A percentile compares a stretch with the other conserved stretches of the same genome.
These are phyloP conservation scores for Penicillium waksmanii DNA, from an alignment of 495 filamentous ascomycete species.

Conservation along the genomic window DNA sequence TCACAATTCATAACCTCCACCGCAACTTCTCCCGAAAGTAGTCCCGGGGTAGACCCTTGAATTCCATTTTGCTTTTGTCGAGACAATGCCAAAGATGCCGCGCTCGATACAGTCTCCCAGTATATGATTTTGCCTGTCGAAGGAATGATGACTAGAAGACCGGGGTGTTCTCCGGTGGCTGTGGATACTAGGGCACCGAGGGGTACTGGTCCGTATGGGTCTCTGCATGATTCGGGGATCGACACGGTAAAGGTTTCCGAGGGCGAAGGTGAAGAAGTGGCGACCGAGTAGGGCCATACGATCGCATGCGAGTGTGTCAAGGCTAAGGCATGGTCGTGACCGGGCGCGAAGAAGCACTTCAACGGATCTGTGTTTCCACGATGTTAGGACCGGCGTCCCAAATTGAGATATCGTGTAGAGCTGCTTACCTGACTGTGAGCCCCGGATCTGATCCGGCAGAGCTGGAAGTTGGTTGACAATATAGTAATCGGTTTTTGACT, in stretches of 20 bases:
- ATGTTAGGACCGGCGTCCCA: slow-evolving; percentile 1
- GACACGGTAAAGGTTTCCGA: slow-evolving; percentile 75
- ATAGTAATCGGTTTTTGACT: slow-evolving; percentile 89
- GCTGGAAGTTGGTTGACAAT: slow-evolving; percentile 82
- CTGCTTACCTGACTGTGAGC: slow-evolving; percentile 59
- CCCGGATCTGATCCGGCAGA: slow-evolving; percentile 73
- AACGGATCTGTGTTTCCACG: slow-evolving; percentile 31
- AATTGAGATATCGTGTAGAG: slow-evolving; percentile 13
- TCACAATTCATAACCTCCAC: slow-evolving; percentile 79
- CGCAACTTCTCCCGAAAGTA: slow-evolving; percentile 78
- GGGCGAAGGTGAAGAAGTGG: slow-evolving; percentile 57
- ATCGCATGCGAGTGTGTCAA: slow-evolving; percentile 79
- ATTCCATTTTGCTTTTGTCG: slow-evolving; percentile 77
- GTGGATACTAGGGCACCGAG: slow-evolving; percentile 80
- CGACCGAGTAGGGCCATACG: slow-evolving; percentile 79
- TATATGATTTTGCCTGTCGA: slow-evolving; percentile 82
- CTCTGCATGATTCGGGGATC: slow-evolving; percentile 72
- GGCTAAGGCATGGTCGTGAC: slow-evolving; percentile 74
- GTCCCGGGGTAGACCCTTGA: slow-evolving; percentile 68
- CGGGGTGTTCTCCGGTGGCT: slow-evolving; percentile 73
- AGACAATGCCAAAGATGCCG: slow-evolving; percentile 73
- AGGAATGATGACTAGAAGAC: slow-evolving; percentile 82
- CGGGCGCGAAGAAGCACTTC: slow-evolving; percentile 62
- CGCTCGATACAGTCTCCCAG: slow-evolving; percentile 91
- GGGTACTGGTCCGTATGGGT: slow-evolving; percentile 67